Evolutionary conservation across 2,329 filamentous ascomycete species (phyloP), one percentile per base, ranked within the genome.

Genomic region (Blumeriella jaapii): DNA sequence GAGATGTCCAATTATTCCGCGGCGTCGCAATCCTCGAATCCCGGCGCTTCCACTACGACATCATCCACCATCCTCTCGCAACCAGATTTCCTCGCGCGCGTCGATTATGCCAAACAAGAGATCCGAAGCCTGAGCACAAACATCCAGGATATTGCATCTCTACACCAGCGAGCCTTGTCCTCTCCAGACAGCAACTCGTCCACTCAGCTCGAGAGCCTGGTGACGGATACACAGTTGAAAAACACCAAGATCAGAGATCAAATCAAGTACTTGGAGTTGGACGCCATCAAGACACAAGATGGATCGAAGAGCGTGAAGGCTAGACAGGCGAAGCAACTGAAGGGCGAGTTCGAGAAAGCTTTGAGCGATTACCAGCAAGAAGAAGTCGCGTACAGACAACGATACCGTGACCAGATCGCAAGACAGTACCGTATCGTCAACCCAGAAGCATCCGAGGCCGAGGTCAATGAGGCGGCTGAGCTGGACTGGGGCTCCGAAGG

Each of bases 381-480:
- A 54, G 83, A 91, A 65, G 64, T 70, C 40, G 67, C 70, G 29
- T 87, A 84, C 63, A 69, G 73, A 53, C 67, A 73, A 54, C 67
- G 76, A 45, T 85, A 85, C 58, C 71, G 78, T 41, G 79, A 86
- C 45, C 80, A 85, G 58, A 84, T 89, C 54, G 74, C 74, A 39
- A 71, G 83, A 51, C 83, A 91, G 59, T 87, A 83, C 59, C 69
- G 74, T 38, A 86, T 89, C 54, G 81, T 85, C 47, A 84, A 86
- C 56, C 82, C 82, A 33, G 77, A 85, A 28, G 83, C 82, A n/a
- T 71, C 70, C 31, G 80, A 86, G 40, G 63, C 69, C 1, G 79
- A 89, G 59, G 76, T 87, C 2, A 63, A 68, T 31, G 64, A 82
- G 55, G 81, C 81, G 3, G 64, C 74, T 15, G 67, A 82, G 48